Base-by-base conservation (phyloP, 2,329 filamentous ascomycete genomes). In the Escovopsis weberi region DNA sequence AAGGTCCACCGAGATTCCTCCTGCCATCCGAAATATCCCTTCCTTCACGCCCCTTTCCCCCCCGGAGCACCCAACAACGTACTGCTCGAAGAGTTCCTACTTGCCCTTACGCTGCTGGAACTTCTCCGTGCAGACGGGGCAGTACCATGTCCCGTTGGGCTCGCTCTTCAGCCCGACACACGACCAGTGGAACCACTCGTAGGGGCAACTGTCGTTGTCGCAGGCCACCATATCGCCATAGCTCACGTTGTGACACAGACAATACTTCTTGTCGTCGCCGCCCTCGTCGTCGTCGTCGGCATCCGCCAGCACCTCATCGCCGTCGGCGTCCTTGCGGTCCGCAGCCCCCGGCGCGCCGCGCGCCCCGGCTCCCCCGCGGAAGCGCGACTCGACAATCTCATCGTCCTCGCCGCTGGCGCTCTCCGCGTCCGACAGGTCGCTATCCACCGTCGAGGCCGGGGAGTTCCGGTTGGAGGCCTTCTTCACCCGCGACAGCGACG, bases 171-270 rank as follows among this genome's bases (percentile, higher is more conserved):
- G 67, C 18, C 77, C 75, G 40, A 82, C 78, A 52, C 78, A 82
- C 37, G 68, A 78, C 82, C 84, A 91, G 63, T 91, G 85, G 59
- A 91, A 91, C 85, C 85, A 91, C 63, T 91, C 84, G 55, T 76
- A 84, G 38, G 79, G 78, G 61, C 85, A 91, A 50, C 80, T 72
- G 45, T 82, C 78, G 59, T 89, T 89, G 65, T 91, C 85, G 64
- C 85, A 91, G 28, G 83, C 85, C 48, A 91, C 84, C 85, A 91
- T 91, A 55, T 89, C 82, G 47, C 85, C 85, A 55, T 84, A 87
- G 60, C 82, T 86, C 50, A 88, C 81, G 53, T 82, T 82, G 58
- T 88, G 81, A 60, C 85, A 91, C 28, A 81, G 70, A 63, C 85
- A 91, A 63, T 91, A 91, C 59, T 85, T 84, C 56, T 82, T 80